These are phyloP conservation scores for Rhizopus stolonifer DNA, from an alignment of 371 early-diverging fungal genomes.

Conservation along the genomic window DNA sequence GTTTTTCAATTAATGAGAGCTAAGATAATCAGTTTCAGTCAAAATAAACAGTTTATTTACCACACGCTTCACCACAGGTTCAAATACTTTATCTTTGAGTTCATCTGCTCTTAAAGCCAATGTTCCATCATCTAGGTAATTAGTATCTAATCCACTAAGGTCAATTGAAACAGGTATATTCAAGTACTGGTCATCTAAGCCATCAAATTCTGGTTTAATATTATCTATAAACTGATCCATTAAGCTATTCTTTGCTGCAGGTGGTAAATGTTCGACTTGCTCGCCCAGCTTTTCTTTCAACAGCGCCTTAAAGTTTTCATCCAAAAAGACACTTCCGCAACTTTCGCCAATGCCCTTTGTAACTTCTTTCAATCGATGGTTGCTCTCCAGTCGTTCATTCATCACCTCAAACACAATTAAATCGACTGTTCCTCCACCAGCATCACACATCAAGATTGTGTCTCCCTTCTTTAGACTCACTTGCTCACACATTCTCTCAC, in stretches of 20 bases:
- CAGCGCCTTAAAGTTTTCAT: slow-evolving; percentile 43
- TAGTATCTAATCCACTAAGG: slow-evolving; percentile 38
- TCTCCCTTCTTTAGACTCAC: slow-evolving; percentile 50
- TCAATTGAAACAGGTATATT: slow-evolving; percentile 45
- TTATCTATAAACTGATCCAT: slow-evolving; percentile 58
- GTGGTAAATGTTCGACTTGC: slow-evolving; percentile 32
- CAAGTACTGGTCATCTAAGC: slow-evolving; percentile 49
- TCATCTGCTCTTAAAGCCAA: slow-evolving; percentile 47
- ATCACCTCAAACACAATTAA: slow-evolving; percentile 49
- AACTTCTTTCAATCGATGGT: slow-evolving; percentile 46
- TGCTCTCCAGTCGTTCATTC: slow-evolving; percentile 22
- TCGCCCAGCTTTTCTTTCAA: slow-evolving; percentile 44
- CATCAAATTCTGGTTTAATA: slow-evolving; percentile 61
- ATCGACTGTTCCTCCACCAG: slow-evolving; percentile 67
- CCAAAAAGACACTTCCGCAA: slow-evolving; percentile 59
- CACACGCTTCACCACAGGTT: slow-evolving; percentile 54
- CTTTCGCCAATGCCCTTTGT: slow-evolving; percentile 65
- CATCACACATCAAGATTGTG: slow-evolving; percentile 63
- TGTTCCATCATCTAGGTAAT: slow-evolving; percentile 52
- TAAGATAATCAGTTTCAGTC: slow-evolving; percentile 2
- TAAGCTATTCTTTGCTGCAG: slow-evolving; percentile 45
- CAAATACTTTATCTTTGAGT: slow-evolving; percentile 54
- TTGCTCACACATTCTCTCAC: slow-evolving; percentile 53
- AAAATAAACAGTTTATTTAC: slow-evolving; percentile 19
- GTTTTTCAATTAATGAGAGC: slow-evolving; percentile 40